Evolutionary conservation across 371 early-diverging fungal genomes (phyloP).

Genomic region (Actinomortierella ambigua): DNA sequence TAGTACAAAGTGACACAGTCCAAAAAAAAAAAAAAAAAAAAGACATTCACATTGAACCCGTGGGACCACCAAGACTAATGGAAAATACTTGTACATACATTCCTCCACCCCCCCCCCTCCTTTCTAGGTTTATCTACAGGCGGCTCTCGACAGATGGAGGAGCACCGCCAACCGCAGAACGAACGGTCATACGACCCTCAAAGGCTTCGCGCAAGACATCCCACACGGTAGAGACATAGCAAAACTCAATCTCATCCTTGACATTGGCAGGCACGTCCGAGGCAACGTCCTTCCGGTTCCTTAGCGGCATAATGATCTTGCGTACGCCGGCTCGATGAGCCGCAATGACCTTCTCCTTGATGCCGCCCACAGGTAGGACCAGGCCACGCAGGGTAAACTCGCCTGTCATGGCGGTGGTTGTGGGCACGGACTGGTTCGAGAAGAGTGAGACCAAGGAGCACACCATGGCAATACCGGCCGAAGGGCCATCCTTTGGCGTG

Average conservation of each 20-base stretch:
- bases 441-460: conserved; percentile 81
- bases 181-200: conserved; percentile 32
- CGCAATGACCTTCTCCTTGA: conserved; percentile 86
- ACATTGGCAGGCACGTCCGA: conserved; percentile 75
- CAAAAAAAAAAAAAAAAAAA: too few relatives aligned
- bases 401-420: conserved; percentile 81
- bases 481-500: conserved; percentile 85
- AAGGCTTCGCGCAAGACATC: conserved; percentile 73
- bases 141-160: conserved; percentile 33
- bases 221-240: conserved; percentile 69
- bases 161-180: conserved; percentile 7
- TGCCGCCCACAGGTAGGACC: conserved; percentile 86
- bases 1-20: too few relatives aligned
- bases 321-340: conserved; percentile 83
- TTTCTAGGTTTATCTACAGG: conserved; percentile 17
- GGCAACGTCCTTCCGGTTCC: conserved; percentile 64
- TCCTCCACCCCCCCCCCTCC: background rate
- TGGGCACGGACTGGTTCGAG: conserved; percentile 59
- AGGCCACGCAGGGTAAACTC: conserved; percentile 86
- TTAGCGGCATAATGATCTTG: conserved; percentile 62
- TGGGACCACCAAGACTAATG: too few relatives aligned
- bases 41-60: too few relatives aligned
- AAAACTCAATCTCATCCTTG: conserved; percentile 71
- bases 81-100: too few relatives aligned
- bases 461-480: conserved; percentile 74